A percentile compares a stretch with the other conserved stretches of the same genome.
Conservation (phyloP, 78 protist genomes). For the Capsaspora owczarzaki region DNA sequence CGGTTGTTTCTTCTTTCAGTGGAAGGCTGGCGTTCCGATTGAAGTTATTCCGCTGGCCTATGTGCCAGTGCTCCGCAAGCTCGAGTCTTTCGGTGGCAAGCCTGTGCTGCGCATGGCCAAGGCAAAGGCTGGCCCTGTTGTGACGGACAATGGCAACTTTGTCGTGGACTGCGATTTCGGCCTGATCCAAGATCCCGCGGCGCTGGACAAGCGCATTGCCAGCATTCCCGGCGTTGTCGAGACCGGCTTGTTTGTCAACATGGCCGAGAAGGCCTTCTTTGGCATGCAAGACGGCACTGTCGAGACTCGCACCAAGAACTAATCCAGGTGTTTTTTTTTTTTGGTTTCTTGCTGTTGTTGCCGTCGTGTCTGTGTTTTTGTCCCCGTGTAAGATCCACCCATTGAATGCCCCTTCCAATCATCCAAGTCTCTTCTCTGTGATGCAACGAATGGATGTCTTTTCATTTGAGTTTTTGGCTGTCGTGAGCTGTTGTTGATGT, state of each 20-base stretch:
- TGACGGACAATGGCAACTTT: slow-evolving; percentile 66
- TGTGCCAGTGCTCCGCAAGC: background rate
- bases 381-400: too few species aligned
- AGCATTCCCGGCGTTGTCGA: slow-evolving; percentile 73
- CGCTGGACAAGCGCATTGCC: background rate
- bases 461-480: too few species aligned
- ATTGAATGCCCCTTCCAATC: too few species aligned
- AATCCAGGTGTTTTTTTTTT: too few species aligned
- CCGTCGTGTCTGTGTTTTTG: too few species aligned
- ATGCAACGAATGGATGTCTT: too few species aligned
- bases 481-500: too few species aligned
- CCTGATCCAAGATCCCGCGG: slow-evolving; percentile 30
- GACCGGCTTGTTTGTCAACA: slow-evolving; percentile 53
- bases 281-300: slow-evolving; percentile 61
- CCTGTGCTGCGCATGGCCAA: slow-evolving; percentile 47
- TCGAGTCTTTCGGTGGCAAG: background rate
- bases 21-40: slow-evolving; percentile 73
- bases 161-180: slow-evolving; percentile 59
- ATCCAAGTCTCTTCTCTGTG: too few species aligned
- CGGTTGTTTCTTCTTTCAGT: slow-evolving; percentile 1
- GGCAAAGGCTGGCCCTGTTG: slow-evolving; percentile 75
- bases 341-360: too few species aligned
- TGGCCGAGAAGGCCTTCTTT: slow-evolving; percentile 51
- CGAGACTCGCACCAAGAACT: background rate
- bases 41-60: slow-evolving; percentile 66